A percentile compares a stretch with the other conserved stretches of the same genome.
Evolutionary conservation across 768 basidiomycete genomes (phyloP).

Genomic region (Kwoniella heveanensis): DNA sequence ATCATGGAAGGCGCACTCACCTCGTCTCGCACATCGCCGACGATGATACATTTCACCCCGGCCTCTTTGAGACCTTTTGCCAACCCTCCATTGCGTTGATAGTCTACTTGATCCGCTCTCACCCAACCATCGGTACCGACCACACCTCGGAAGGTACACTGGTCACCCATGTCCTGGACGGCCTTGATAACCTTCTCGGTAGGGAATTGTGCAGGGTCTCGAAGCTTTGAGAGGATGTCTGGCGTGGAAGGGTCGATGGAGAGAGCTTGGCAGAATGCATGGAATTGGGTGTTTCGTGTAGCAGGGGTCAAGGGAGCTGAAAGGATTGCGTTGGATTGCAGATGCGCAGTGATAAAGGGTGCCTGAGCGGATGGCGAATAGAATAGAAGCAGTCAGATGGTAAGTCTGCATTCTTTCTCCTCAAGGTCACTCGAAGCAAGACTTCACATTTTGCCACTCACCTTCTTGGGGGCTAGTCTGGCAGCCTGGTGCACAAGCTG

Average conservation of each 20-base stretch:
- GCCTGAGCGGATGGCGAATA: slow-evolving; percentile 54
- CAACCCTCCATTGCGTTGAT: slow-evolving; percentile 68
- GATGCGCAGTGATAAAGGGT: slow-evolving; percentile 67
- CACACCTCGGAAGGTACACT: slow-evolving; percentile 71
- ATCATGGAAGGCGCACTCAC: too few species aligned
- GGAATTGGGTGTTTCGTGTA: slow-evolving; percentile 67
- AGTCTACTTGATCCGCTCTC: slow-evolving; percentile 66
- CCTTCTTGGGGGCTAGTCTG: slow-evolving; percentile 61
- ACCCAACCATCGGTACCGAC: slow-evolving; percentile 66
- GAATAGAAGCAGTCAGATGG: too few species aligned
- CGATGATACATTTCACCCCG: slow-evolving; percentile 65
- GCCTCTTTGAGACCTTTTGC: slow-evolving; percentile 63
- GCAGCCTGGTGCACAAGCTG: slow-evolving; percentile 73
- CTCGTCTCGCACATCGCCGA: slow-evolving; percentile 74
- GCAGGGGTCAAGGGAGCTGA: slow-evolving; percentile 65
- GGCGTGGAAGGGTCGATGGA: slow-evolving; percentile 63
- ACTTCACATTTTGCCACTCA: too few species aligned
- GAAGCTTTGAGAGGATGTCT: slow-evolving; percentile 62
- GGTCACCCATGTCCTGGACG: slow-evolving; percentile 64
- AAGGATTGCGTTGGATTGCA: slow-evolving; percentile 77
- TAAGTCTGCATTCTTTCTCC: too few species aligned
- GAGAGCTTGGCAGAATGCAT: slow-evolving; percentile 65
- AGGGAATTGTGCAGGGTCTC: slow-evolving; percentile 61
- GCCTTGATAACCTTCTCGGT: slow-evolving; percentile 62
- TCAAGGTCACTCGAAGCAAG: too few species aligned